These are phyloP conservation scores for Colletotrichum simmondsii DNA, from an alignment of 2,329 filamentous ascomycete genomes.

Conservation along the genomic window DNA sequence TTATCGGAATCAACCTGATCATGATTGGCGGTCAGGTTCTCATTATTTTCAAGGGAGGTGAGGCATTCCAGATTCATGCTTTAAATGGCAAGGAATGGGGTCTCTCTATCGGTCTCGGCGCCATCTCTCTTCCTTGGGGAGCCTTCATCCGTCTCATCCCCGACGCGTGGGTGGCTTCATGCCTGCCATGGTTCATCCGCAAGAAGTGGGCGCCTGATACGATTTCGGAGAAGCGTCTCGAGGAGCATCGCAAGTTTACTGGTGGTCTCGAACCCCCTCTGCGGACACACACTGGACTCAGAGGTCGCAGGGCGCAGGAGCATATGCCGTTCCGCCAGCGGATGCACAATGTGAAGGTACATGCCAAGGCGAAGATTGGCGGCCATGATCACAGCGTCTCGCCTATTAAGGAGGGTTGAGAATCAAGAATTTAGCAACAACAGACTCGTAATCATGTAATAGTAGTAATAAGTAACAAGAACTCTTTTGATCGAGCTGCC, in stretches of 20 bases:
- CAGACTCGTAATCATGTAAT: not conserved
- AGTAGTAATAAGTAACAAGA: not conserved
- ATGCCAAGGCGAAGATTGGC: slow-evolving; percentile 35
- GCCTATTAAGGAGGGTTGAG: slow-evolving; percentile 43
- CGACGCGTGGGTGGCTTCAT: slow-evolving; percentile 60
- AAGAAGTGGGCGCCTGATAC: slow-evolving; percentile 40
- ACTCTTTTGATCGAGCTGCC: not conserved
- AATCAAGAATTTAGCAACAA: not conserved
- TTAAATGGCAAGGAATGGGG: slow-evolving; percentile 82
- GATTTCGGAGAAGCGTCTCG: slow-evolving; percentile 36
- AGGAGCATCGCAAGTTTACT: slow-evolving; percentile 33
- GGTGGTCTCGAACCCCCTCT: slow-evolving; percentile 40
- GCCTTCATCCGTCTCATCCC: slow-evolving; percentile 79
- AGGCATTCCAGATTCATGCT: slow-evolving; percentile 74
- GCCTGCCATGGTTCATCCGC: slow-evolving; percentile 42
- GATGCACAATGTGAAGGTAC: slow-evolving; percentile 43
- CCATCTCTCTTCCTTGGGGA: slow-evolving; percentile 80
- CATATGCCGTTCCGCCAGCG: slow-evolving; percentile 43
- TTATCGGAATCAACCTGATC: slow-evolving; percentile 80
- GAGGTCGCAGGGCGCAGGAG: slow-evolving; percentile 42
- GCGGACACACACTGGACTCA: slow-evolving; percentile 44
- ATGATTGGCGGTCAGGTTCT: slow-evolving; percentile 88
- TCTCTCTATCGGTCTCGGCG: slow-evolving; percentile 81
- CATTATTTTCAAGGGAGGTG: slow-evolving; percentile 84
- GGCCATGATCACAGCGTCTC: not conserved